Base-by-base conservation (phyloP, 306 rosid genomes). In the Boehmeria nivea region DNA sequence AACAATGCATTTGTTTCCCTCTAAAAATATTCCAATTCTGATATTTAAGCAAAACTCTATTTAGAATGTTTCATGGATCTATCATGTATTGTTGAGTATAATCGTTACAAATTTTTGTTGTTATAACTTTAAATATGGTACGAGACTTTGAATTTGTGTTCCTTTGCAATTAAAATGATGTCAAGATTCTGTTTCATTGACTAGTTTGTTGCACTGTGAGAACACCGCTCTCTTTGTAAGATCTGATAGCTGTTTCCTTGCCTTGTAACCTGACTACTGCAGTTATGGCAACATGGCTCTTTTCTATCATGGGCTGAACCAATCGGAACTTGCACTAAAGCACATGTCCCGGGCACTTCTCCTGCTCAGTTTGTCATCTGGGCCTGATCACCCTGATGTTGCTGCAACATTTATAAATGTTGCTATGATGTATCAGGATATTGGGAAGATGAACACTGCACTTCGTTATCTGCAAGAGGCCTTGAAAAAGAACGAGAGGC, bases 391-490 rank as follows among this genome's bases (percentile, higher is more conserved):
- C 66, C 99, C 99, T 58, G 99, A 93, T 70, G 95, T 93, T 0
- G 96, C 99, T 12, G 95, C 99, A 36, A 85, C 99, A 57, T 85
- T 77, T 54, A 87, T 93, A 66, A 85, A 93, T 74, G 95, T 87
- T 31, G 95, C 99, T 40, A 87, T 93, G 99, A 93, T 93, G 99
- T 93, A 78, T 75, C 99, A 85, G 61, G 99, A 93, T 78, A 82
- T 87, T 65, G 99, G 99, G 55, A 93, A 87, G 75, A 93, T 93
- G 94, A 65, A 81, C 55, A 93, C 95, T 10, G 95, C 99, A 60
- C 99, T 87, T 73, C 99, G 96, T 6, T 93, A 93, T 88, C 78
- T 93, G 80, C 99, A 93, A 79, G 95, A 93, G 74, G 99, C 99
- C 59, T 71, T 93, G 63, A 93, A 83, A 78, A 93, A 93, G 81